These are phyloP conservation scores for Hypoxylon sp. DNA, from an alignment of 2,329 filamentous ascomycete genomes.

Conservation along the genomic window DNA sequence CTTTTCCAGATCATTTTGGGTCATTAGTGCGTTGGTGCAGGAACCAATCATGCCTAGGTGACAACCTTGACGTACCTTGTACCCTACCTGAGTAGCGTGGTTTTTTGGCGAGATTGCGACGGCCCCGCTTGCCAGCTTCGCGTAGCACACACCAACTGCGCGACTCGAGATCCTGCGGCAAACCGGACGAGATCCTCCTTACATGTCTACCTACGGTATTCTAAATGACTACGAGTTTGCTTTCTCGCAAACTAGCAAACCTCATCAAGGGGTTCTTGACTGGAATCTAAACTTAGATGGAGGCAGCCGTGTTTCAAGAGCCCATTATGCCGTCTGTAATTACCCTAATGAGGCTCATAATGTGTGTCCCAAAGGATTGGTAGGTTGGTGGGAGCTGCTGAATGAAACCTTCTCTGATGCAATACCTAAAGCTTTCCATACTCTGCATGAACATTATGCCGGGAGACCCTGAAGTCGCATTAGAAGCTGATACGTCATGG, in stretches of 20 bases:
- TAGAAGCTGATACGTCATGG: constrained; percentile 16
- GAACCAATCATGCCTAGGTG: constrained; percentile 30
- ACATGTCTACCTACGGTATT: background rate
- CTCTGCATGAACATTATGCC: constrained; percentile 18
- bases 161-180: constrained; percentile 38
- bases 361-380: constrained; percentile 10
- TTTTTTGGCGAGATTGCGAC: constrained; percentile 42
- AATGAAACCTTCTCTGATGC: constrained; percentile 17
- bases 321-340: constrained; percentile 4
- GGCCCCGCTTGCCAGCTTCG: constrained; percentile 28
- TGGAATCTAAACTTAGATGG: constrained; percentile 9
- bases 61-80: constrained; percentile 6
- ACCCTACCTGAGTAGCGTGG: constrained; percentile 20
- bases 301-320: background rate
- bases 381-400: constrained; percentile 13
- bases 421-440: constrained; percentile 7
- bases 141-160: constrained; percentile 1
- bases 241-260: constrained; percentile 13
- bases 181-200: constrained; percentile 25
- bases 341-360: constrained; percentile 25
- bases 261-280: constrained; percentile 10
- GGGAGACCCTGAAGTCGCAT: constrained; percentile 1
- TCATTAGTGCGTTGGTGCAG: constrained; percentile 29
- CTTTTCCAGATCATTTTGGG: constrained; percentile 10
- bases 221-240: constrained; percentile 10